These are phyloP conservation scores for Iris macrosiphon DNA, from an alignment of 106 monocot genomes.

Conservation along the genomic window DNA sequence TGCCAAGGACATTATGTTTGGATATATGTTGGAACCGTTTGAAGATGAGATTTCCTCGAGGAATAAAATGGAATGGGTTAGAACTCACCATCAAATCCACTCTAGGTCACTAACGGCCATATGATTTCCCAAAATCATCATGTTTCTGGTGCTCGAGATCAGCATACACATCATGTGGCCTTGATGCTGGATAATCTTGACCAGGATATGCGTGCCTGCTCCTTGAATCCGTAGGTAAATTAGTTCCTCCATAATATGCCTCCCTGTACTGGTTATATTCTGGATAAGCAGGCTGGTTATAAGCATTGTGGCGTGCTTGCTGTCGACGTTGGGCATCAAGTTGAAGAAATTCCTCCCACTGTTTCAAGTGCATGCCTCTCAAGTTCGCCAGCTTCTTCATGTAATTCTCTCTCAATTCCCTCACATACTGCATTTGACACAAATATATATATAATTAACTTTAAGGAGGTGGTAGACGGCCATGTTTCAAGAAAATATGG, in stretches of 20 bases:
- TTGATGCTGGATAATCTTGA: slow-evolving; percentile 45
- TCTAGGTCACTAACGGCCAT: slow-evolving; percentile 34
- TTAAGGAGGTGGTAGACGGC: no score
- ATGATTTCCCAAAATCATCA: slow-evolving; percentile 33
- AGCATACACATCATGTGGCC: slow-evolving; percentile 40
- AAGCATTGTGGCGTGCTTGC: slow-evolving; percentile 38
- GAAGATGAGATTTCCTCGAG: background rate
- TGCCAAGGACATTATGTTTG: no score
- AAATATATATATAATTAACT: no score
- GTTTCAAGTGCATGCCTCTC: slow-evolving; percentile 42
- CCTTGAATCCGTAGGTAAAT: slow-evolving; percentile 31
- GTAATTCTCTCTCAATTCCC: slow-evolving; percentile 59
- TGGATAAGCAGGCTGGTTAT: slow-evolving; percentile 31
- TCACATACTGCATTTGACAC: slow-evolving; percentile 34
- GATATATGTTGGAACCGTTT: no score
- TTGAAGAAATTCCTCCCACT: slow-evolving; percentile 82
- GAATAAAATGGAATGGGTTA: slow-evolving; percentile 7
- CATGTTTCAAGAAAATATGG: background rate
- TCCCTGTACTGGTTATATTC: slow-evolving; percentile 51
- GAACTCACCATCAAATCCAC: background rate
- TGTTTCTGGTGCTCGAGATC: slow-evolving; percentile 43
- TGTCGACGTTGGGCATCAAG: slow-evolving; percentile 32
- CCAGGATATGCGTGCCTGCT: slow-evolving; percentile 24
- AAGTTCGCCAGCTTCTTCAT: slow-evolving; percentile 50
- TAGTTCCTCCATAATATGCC: slow-evolving; percentile 23